Evolutionary conservation across 495 filamentous ascomycete genomes (phyloP).

Genomic region (Penicillium paxilli): DNA sequence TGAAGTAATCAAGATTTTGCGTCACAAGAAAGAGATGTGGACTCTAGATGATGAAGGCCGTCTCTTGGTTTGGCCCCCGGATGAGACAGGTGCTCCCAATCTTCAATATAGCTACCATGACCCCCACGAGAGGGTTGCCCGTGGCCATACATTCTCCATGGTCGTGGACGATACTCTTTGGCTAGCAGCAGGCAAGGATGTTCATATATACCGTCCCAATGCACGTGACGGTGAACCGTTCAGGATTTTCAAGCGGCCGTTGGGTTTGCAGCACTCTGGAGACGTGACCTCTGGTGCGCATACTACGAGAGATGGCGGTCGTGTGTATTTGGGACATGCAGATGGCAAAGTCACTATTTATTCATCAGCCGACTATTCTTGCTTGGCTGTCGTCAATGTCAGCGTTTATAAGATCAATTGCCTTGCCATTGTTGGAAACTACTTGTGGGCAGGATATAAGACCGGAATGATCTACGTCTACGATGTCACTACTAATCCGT

Average conservation of each 20-base stretch:
- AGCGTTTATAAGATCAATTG: constrained; percentile 96
- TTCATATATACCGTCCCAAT: constrained; percentile 76
- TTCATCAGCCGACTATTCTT: constrained; percentile 70
- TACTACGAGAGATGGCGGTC: constrained; percentile 70
- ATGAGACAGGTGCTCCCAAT: constrained; percentile 71
- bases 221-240: constrained; percentile 67
- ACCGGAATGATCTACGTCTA: constrained; percentile 96
- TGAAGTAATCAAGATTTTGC: constrained; percentile 83
- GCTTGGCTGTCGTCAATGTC: constrained; percentile 74
- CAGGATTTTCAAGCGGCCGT: constrained; percentile 66
- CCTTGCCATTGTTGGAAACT: constrained; percentile 75
- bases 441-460: constrained; percentile 93
- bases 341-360: constrained; percentile 96
- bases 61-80: constrained; percentile 83
- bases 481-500: constrained; percentile 77
- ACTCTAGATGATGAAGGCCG: constrained; percentile 89
- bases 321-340: constrained; percentile 85
- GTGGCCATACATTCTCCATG: constrained; percentile 85
- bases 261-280: constrained; percentile 67
- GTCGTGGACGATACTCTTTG: constrained; percentile 78
- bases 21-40: constrained; percentile 90
- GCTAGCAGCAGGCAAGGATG: constrained; percentile 85
- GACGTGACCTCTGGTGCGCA: constrained; percentile 87
- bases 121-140: constrained; percentile 70
- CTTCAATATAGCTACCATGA: constrained; percentile 61